A percentile compares a stretch with the other conserved stretches of the same genome.
Conservation (phyloP, 768 basidiomycete species). For the Collybia nuda region DNA sequence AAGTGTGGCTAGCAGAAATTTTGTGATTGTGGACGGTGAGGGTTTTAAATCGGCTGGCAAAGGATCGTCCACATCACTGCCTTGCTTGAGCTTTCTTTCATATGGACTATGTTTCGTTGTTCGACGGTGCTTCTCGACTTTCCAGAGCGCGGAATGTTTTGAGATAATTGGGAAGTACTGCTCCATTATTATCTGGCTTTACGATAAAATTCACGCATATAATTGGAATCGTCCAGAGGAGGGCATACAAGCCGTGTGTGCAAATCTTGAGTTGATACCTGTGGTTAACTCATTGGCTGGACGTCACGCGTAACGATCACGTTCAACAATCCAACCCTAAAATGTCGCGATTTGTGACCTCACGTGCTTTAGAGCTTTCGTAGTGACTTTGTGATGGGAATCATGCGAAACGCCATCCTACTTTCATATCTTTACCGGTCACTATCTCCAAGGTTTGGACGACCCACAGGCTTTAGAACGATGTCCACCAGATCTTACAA, state of each 20-base stretch:
- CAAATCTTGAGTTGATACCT: too few relatives aligned
- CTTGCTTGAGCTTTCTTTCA: neutral
- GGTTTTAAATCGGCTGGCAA: slow-evolving; percentile 19
- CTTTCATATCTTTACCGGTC: slow-evolving; percentile 13
- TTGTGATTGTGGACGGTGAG: slow-evolving; percentile 49
- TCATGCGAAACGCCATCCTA: slow-evolving; percentile 7
- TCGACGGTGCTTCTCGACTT: slow-evolving; percentile 12
- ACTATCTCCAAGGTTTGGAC: slow-evolving; percentile 3
- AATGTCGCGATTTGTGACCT: slow-evolving; percentile 6
- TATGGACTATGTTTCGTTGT: slow-evolving; percentile 17
- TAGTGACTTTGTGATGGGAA: slow-evolving; percentile 10
- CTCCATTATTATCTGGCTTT: slow-evolving; percentile 12
- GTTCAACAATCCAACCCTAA: too few relatives aligned
- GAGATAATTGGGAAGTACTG: slow-evolving; percentile 22
- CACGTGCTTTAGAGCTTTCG: neutral
- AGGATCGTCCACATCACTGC: slow-evolving; percentile 4
- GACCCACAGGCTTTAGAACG: slow-evolving; percentile 11
- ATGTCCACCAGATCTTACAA: slow-evolving; percentile 71
- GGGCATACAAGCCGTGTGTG: neutral
- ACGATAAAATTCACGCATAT: neutral
- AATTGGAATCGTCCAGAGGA: neutral
- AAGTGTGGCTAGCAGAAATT: slow-evolving; percentile 60
- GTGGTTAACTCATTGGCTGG: too few relatives aligned
- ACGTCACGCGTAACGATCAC: too few relatives aligned
- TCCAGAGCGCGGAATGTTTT: slow-evolving; percentile 9